A percentile compares a stretch with the other conserved stretches of the same genome.
These are phyloP conservation scores for Castanospermum australe DNA, from an alignment of 306 rosid species.

Conservation along the genomic window DNA sequence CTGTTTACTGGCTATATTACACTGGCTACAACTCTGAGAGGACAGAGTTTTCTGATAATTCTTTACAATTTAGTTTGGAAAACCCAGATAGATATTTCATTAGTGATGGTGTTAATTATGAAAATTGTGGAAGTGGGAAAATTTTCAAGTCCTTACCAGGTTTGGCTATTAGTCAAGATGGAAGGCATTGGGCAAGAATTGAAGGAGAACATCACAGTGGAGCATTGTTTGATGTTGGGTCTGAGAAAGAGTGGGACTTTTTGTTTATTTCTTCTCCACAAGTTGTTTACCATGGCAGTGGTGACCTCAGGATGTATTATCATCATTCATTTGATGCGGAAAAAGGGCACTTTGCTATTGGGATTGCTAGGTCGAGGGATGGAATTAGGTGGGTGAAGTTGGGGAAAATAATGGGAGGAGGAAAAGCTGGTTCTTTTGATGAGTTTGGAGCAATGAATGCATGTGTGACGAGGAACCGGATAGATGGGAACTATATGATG, in stretches of 20 bases:
- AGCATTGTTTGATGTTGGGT: constrained; percentile 72
- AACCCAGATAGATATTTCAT: constrained; percentile 42
- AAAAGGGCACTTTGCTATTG: constrained; percentile 52
- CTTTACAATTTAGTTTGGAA: constrained; percentile 31
- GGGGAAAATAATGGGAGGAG: constrained; percentile 71
- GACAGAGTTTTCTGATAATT: constrained; percentile 35
- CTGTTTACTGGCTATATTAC: constrained; percentile 80
- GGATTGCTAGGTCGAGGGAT: constrained; percentile 87
- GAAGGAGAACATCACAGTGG: constrained; percentile 90
- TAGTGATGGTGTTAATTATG: constrained; percentile 2
- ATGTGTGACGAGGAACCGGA: constrained; percentile 47
- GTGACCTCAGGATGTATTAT: constrained; percentile 81
- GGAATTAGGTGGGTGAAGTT: constrained; percentile 76
- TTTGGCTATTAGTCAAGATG: constrained; percentile 82
- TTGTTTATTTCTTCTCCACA: constrained; percentile 60
- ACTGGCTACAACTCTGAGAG: constrained; percentile 54
- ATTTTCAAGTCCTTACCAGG: constrained; percentile 68
- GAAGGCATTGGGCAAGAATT: constrained; percentile 88
- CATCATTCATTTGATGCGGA: constrained; percentile 73
- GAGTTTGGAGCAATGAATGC: constrained; percentile 63
- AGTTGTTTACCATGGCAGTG: constrained; percentile 64
- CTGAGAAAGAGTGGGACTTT: constrained; percentile 70
- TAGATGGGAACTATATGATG: constrained; percentile 68
- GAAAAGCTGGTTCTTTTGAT: constrained; percentile 54
- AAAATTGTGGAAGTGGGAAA: constrained; percentile 16